Base-by-base conservation (phyloP, 768 basidiomycete genomes). In the Boletus subcaerulescens region DNA sequence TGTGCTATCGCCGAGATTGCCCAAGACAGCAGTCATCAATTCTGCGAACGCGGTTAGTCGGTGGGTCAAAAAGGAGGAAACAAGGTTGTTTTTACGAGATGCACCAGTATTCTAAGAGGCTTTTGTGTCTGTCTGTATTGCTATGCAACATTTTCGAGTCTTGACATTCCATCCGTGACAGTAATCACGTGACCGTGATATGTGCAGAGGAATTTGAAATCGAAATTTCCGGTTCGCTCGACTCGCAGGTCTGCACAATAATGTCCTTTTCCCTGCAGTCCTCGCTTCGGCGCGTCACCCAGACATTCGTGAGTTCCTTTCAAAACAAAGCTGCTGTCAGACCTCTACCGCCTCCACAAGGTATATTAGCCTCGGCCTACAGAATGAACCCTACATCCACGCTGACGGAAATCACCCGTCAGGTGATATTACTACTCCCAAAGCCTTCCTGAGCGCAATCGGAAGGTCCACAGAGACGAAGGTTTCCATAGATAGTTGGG, bases 51-150 rank as follows among this genome's bases (percentile, higher is more conserved):
- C 86, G 2, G 88, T 98, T 24, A 86, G 86, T 20, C 77, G 86
- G 15, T 99, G 96, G 96, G 86, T 97, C 6, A 87, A 90, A 77
- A 88, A 85, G 61, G 91, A 97, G 65, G 96, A 97, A 69, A 73
- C 73, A 6, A 78, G 75, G 61, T 64, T 99, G 55, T 98, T 98
- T 68, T 72, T 99, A 59, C 79, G 81, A 52, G 89, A 95, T 69
- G 93, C 95, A 24, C 94, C 95, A 4, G 89, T 93, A 33, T 96
- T 98, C 68, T 93, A 58, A 66, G 31, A 20, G 15, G 31, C 20
- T 14, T 8, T 8, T 15, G 1, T 45, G 32, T 41, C 40, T 9
- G 3, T 1, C 3, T 17, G 7, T 36, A 22, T 32, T 17, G 33
- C 12, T 20, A 31, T 26, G 17, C 33, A 22, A 38, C 10, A 20